Base-by-base conservation (phyloP, 2,329 filamentous ascomycete genomes). In the Neoscytalidium dimidiatum region DNA sequence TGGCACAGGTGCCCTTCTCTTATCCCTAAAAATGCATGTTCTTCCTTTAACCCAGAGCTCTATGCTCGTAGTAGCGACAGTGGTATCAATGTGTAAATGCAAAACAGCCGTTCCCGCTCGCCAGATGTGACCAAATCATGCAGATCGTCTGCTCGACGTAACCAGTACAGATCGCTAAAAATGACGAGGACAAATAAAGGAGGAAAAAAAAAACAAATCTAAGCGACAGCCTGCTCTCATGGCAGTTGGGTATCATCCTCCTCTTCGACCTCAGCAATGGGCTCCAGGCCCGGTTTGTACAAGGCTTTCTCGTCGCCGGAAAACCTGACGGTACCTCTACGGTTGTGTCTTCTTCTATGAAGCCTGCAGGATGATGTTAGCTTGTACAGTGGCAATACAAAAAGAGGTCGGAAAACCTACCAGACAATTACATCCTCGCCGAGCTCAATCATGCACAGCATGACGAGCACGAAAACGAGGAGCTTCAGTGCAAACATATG, bases 191-290 rank as follows among this genome's bases (percentile, higher is more conserved):
- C 23, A 44, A 38, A 33, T n/a, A 46, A 41, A 14, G 9, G 14
- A 19, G 23, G 23, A 43, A 28, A 43, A 60, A 60, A 44, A 46
- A 33, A 14, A 21, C 35, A 48, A 60, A 46, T 60, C n/a, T 60
- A 46, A 62, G 60, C 49, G 61, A 64, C 26, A 56, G 48, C 61
- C 61, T 64, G 61, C 49, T 17, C 61, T 64, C 26, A 64, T 44
- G 48, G 61, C 61, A 64, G 61, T 56, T 49, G 61, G 61, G 61
- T 64, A 64, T 64, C 49, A 64, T 64, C 61, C 21, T 64, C 61
- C 48, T 64, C 61, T 60, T 60, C 56, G 17, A 41, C 44, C 41
- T 64, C 61, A 19, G 51, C 38, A 21, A 64, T 64, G 38, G 61
- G 26, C 49, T 44, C 61, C 38, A 64, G 61, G 35, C n/a, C 61